These are phyloP conservation scores for Debaryomyces tyrocola DNA, from an alignment of 805 yeast species.

Conservation along the genomic window DNA sequence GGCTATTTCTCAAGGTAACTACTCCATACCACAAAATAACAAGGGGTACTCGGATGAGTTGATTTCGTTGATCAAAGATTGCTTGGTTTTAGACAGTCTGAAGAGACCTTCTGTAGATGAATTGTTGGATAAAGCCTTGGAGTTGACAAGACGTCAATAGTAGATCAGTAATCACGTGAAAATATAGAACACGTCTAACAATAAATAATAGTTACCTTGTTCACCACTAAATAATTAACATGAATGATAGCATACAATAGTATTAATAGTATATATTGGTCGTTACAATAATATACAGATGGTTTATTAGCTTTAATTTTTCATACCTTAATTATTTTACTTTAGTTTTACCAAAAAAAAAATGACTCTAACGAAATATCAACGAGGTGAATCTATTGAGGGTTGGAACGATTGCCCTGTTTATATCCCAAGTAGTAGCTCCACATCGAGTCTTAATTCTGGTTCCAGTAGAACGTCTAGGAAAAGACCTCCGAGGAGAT, in stretches of 20 bases:
- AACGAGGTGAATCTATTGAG: slow-evolving; percentile 34
- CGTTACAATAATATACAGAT: too few species aligned
- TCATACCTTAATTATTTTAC: neutral
- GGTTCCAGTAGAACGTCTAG: slow-evolving; percentile 6
- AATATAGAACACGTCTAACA: neutral
- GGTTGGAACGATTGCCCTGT: slow-evolving; percentile 69
- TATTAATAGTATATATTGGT: neutral
- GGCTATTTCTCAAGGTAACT: slow-evolving; percentile 72
- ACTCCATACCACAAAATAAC: slow-evolving; percentile 52
- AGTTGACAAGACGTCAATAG: slow-evolving; percentile 18
- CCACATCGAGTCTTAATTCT: neutral
- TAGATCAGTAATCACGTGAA: neutral
- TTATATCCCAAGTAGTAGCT: slow-evolving; percentile 8
- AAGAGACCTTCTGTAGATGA: slow-evolving; percentile 65
- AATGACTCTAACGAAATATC: slow-evolving; percentile 35
- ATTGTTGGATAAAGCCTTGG: slow-evolving; percentile 52
- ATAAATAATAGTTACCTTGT: neutral
- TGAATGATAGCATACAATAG: neutral
- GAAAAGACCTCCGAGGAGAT: slow-evolving; percentile 10
- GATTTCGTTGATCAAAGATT: slow-evolving; percentile 53
- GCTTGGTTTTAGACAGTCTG: slow-evolving; percentile 62
- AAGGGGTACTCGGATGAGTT: slow-evolving; percentile 54
- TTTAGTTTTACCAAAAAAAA: neutral
- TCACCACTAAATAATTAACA: neutral
- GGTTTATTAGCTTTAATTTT: too few species aligned